phyloP scores from a whole-genome alignment of 1,284 basidiomycete species.

The Melampsora americana region DNA sequence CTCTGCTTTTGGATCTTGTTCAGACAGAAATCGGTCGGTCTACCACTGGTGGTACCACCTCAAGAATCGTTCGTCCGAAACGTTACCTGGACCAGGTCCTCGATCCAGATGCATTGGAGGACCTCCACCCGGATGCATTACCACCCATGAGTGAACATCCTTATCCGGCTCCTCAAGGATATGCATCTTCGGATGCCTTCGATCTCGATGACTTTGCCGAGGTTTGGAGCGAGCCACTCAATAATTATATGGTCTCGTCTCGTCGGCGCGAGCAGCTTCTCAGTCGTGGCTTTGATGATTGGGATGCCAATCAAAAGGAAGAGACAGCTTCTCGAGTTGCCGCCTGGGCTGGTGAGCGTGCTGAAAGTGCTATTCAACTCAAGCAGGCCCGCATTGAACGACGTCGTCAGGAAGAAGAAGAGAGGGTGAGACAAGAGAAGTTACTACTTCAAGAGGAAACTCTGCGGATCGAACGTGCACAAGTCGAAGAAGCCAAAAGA shows the following conservation, averaged over 20 bases:
- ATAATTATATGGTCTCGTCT: slow-evolving; percentile 42
- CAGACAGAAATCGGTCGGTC: slow-evolving; percentile 5
- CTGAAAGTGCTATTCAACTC: slow-evolving; percentile 20
- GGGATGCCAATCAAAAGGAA: slow-evolving; percentile 28
- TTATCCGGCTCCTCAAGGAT: slow-evolving; percentile 37
- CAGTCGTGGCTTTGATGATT: slow-evolving; percentile 27
- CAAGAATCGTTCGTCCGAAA: slow-evolving; percentile 10
- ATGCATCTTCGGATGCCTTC: slow-evolving; percentile 40
- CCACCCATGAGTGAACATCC: slow-evolving; percentile 33
- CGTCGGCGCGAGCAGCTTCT: slow-evolving; percentile 36
- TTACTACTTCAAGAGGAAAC: slow-evolving; percentile 25
- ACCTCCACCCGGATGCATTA: slow-evolving; percentile 25
- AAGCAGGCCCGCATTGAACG: slow-evolving; percentile 24
- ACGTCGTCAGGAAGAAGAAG: slow-evolving; percentile 35
- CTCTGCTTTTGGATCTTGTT: neutral
- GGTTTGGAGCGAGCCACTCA: slow-evolving; percentile 42
- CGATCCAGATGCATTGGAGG: slow-evolving; percentile 20
- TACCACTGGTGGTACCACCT: neutral
- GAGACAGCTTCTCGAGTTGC: slow-evolving; percentile 28
- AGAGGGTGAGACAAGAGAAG: slow-evolving; percentile 25
- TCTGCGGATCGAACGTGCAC: slow-evolving; percentile 12
- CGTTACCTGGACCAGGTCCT: slow-evolving; percentile 39
- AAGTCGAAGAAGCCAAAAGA: slow-evolving; percentile 30
- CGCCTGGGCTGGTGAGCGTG: slow-evolving; percentile 42
- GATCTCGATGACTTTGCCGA: slow-evolving; percentile 44